Base-by-base conservation (phyloP, 2,329 filamentous ascomycete species). In the Rutstroemia sp. region DNA sequence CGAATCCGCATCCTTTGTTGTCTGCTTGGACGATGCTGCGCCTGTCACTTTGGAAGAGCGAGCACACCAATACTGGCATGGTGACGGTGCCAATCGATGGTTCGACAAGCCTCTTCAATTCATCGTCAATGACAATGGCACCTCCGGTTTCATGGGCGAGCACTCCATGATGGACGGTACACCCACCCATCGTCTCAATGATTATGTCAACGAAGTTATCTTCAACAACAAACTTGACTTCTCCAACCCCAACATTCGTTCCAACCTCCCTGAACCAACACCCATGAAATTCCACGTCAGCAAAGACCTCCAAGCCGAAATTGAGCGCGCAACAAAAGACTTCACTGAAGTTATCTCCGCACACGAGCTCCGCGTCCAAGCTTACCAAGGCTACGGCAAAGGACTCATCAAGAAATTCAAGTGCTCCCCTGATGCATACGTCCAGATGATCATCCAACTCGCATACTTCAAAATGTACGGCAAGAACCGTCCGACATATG, bases 91-190 rank as follows among this genome's bases (percentile, higher is more conserved):
- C 65, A 99, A 99, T 79, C 85, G 94, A 64, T 99, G 92, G 92
- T 97, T 86, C 70, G 94, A 99, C 80, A 99, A 99, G 80, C 94
- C 94, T 5, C 77, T 96, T 54, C 92, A 99, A 74, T 97, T 99
- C 76, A 95, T 99, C 71, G 73, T 99, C 76, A 96, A 96, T 73
- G 92, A 99, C 71, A 99, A 99, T 72, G 94, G 94, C 65, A 95
- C 94, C 7, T 88, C 94, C 2, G 94, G 94, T 60, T 99, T 99
- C 80, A 92, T 91, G 80, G 94, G 94, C 69, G 94, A 99, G 76
- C 94, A 99, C 80, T 95, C 89, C 67, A 97, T 99, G 94, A 99
- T 99, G 95, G 94, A 99, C 71, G 94, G 95, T 62, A 99, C 94
- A 6, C 92, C 95, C 1, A 99, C 95, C 2, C 94, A 97, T 75